Evolutionary conservation across 352 stramenopile genomes (phyloP), one percentile per base, ranked within the genome.

Genomic region (Phytopythium sindhum): DNA sequence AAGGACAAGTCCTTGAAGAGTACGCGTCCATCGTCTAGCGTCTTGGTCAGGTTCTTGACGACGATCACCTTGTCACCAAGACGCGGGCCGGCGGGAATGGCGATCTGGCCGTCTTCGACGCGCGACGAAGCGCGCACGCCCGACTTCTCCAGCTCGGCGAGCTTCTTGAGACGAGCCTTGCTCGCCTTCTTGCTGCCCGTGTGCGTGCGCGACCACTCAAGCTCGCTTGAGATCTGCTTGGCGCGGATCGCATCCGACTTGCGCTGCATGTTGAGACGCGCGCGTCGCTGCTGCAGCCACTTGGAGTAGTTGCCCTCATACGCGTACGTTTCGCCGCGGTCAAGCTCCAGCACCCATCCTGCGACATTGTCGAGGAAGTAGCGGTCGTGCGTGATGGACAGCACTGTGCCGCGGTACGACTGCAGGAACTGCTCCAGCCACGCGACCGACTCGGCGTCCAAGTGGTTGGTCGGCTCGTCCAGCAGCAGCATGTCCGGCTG

Each of bases 321-420:
- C 42, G 95, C 95, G 75, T 98, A 97, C n/a, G 95, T 98, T 66
- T 98, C 80, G 23, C 97, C 97, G 55, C 95, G 85, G 73, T 99
- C 97, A 2, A 99, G 80, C 70, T 99, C 96, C 4, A 99, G 74
- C 64, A 99, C 98, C 95, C 97, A 99, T 28, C 95, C 83, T 10
- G 95, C 94, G 7, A 99, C 97, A 68, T 99, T 98, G 68, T 99
- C 97, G 29, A 99, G 66, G 70, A 99, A 99, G 76, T 99, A 99
- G 24, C 97, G 85, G 73, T 99, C 97, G 82, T 99, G 97, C 28
- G 97, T 99, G 68, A 99, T 98, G 33, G 93, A 98, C 24, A 99
- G 86, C 60, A 99, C 96, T 0, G 97, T 99, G 61, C 97, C 95
- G 51, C 90, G 89, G 75, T 98, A 99, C 56, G 91, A 82, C 61